Evolutionary conservation across 495 filamentous ascomycete genomes (phyloP), one percentile per base, ranked within the genome.

Genomic region (Xylaria acuta): DNA sequence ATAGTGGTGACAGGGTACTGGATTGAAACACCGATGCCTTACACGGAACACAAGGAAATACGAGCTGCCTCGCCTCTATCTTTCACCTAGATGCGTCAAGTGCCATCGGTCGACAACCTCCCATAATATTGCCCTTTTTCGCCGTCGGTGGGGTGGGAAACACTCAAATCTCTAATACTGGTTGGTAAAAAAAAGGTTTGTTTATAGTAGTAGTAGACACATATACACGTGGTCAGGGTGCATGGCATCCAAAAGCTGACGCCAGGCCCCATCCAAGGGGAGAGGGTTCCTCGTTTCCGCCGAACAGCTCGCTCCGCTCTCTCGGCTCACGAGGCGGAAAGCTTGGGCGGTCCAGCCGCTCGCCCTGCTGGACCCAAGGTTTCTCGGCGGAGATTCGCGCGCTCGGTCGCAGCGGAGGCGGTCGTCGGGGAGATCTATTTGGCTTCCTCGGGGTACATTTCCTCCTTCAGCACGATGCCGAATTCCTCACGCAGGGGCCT

Each of bases 401-500:
- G 58, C 56, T 63, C 68, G 20, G n/a, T 47, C 34, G 41, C n/a
- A 62, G 67, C 38, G 41, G 43, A 51, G 41, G 32, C 12, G 30
- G 14, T 64, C 25, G 43, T 18, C n/a, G n/a, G 36, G 11, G 3
- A 20, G 16, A 47, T 84, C 80, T 87, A 90, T 80, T 87, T 83
- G 82, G 86, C 62, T 77, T 80, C 84, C 80, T 94, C 90, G 70
- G 96, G 97, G 84, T 96, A 99, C 77, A 99, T 88, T 80, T 95
- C 92, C 87, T 99, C 96, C 83, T 95, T 95, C 74, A 98, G 88
- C 72, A 87, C 85, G 75, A 99, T 90, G 76, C 97, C 95, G 62
- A 99, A 87, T 84, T 99, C 96, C 85, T 96, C 93, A 73, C 95
- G 92, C 74, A 98, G 87, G 74, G 90, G 87, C 87, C 97, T 93